These are phyloP conservation scores for Ensete ventricosum DNA, from an alignment of 176 grass and related monocot genomes.

Conservation along the genomic window DNA sequence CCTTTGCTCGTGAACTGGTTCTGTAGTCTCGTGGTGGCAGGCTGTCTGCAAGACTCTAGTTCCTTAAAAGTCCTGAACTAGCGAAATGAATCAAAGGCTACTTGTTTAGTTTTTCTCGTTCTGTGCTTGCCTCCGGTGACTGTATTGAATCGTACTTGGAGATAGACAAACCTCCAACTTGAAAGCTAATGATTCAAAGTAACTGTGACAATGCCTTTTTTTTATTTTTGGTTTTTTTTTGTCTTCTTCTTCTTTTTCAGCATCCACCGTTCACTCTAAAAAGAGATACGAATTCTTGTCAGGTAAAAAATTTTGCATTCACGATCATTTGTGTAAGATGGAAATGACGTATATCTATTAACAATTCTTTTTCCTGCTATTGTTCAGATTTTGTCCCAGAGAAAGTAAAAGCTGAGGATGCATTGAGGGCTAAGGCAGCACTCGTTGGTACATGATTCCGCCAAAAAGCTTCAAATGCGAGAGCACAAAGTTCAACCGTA, in stretches of 20 bases:
- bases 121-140: neutral
- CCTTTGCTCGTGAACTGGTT: too few relatives aligned
- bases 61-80: too few relatives aligned
- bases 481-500: too few relatives aligned
- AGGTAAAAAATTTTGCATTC: slow-evolving; percentile 30
- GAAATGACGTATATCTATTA: neutral
- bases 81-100: neutral
- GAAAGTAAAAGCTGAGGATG: slow-evolving; percentile 46
- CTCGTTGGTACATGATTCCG: neutral
- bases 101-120: neutral
- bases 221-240: neutral
- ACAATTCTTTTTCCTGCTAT: neutral
- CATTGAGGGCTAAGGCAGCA: slow-evolving; percentile 27
- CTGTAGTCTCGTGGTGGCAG: too few relatives aligned
- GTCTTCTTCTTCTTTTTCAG: slow-evolving; percentile 28
- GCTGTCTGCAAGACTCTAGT: too few relatives aligned
- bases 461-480: neutral
- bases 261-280: slow-evolving; percentile 39
- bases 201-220: neutral
- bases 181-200: neutral
- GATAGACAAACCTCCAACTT: neutral
- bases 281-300: slow-evolving; percentile 74
- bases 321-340: too few relatives aligned
- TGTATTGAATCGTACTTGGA: neutral
- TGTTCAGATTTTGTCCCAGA: slow-evolving; percentile 70